These are phyloP conservation scores for Grosmannia serpens DNA, from an alignment of 2,329 filamentous ascomycete species.

Conservation along the genomic window DNA sequence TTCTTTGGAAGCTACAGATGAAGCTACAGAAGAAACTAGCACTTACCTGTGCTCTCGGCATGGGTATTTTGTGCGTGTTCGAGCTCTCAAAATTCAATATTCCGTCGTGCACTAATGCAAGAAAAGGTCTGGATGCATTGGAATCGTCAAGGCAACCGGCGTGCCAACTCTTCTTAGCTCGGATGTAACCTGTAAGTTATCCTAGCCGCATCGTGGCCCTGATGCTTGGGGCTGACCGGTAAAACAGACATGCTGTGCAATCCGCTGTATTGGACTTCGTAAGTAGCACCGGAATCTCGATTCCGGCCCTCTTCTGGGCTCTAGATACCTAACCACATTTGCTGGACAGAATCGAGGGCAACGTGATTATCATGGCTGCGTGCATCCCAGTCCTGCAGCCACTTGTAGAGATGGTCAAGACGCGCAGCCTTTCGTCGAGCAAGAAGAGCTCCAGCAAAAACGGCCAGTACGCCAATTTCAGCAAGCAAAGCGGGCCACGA, in stretches of 20 bases:
- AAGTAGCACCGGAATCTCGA: background rate
- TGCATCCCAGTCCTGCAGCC: slow-evolving; percentile 18
- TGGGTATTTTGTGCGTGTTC: background rate
- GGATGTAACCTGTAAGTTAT: background rate
- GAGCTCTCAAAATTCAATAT: background rate
- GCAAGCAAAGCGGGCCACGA: background rate
- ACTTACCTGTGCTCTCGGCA: background rate
- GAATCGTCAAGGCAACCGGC: slow-evolving; percentile 1
- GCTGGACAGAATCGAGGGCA: background rate
- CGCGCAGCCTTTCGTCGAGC: background rate
- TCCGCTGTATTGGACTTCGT: slow-evolving; percentile 1
- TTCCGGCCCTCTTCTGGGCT: background rate
- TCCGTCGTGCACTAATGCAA: background rate
- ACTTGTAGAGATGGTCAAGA: background rate
- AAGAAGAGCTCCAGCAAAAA: background rate
- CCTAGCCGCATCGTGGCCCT: too few species aligned
- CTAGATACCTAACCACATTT: background rate
- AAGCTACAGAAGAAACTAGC: background rate
- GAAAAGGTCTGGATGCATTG: background rate
- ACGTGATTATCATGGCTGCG: slow-evolving; percentile 21
- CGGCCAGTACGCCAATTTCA: background rate
- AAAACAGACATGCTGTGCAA: background rate
- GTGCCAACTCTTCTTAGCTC: background rate
- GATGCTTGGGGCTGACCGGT: background rate
- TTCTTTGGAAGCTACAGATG: background rate